Conservation (phyloP, 306 rosid genomes). For the Datisca glomerata region DNA sequence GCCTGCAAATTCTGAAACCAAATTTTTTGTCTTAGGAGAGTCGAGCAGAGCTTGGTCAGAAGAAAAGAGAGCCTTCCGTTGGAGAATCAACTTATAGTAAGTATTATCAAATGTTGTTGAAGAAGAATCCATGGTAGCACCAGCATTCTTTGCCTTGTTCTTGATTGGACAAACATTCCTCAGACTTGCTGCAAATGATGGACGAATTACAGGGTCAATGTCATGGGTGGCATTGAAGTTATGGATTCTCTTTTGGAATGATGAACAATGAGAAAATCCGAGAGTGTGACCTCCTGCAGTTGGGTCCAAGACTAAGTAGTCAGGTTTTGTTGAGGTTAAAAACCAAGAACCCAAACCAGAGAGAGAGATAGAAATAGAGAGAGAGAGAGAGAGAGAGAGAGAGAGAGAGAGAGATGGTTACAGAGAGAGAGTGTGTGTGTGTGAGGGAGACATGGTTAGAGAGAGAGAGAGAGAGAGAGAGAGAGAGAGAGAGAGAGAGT, state of each 20-base stretch:
- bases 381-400: too few species aligned
- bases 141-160: constrained; percentile 25
- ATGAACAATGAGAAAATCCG: constrained; percentile 84
- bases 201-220: constrained; percentile 45
- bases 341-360: too few species aligned
- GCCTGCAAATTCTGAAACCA: constrained; percentile 24
- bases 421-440: too few species aligned
- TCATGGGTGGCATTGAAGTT: constrained; percentile 44
- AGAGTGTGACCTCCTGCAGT: constrained; percentile 83
- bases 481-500: too few species aligned
- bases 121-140: constrained; percentile 29
- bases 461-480: too few species aligned
- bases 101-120: constrained; percentile 32
- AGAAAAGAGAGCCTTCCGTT: constrained; percentile 28
- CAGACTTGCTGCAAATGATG: constrained; percentile 29
- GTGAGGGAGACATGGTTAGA: too few species aligned
- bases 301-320: too few species aligned
- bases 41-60: constrained; percentile 32
- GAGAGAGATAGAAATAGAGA: too few species aligned
- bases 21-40: constrained; percentile 23
- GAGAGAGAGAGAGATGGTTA: too few species aligned
- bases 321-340: too few species aligned
- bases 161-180: constrained; percentile 23
- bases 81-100: constrained; percentile 29
- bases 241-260: constrained; percentile 40